Base-by-base conservation (phyloP, 2,329 filamentous ascomycete species). In the Botryotinia narcissicola region DNA sequence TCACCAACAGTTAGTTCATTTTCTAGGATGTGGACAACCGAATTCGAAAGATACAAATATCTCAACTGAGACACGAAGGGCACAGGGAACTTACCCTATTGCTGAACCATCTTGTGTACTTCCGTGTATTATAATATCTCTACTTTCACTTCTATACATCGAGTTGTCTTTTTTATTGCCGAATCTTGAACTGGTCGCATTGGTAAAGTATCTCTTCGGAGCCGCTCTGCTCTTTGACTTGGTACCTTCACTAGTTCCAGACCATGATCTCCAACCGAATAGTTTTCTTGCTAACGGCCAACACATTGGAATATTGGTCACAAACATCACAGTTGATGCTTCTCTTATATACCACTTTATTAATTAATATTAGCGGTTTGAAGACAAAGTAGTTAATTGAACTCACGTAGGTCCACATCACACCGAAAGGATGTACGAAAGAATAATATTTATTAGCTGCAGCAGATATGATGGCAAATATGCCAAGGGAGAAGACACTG, bases 311-410 rank as follows among this genome's bases (percentile, higher is more conserved):
- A 88, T 80, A 76, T 88, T 89, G 75, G 85, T 83, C 16, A 88
- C 86, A 74, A 85, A 84, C 8, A 88, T 82, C 12, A 86, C 86
- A 2, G 87, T 85, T 40, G 82, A 84, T 16, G 86, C 84, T 82
- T 89, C 87, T 72, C 87, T 83, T 32, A 84, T 82, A 78, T 88
- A 88, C 86, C 87, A 89, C 29, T 85, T 78, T 29, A 75, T 76
- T 77, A 77, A 80, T 44, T 3, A n/a, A 32, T 4, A 22, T 70
- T 60, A 70, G 67, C 8, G 40, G 35, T 61, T 25, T n/a, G 18
- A 35, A 32, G 18, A 42, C 35, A 40, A 32, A 29, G 12, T 14
- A n/a, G 22, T 69, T 73, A 75, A 3, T 75, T 75, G 14, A 80
- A 80, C 61, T 51, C 37, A 72, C 61, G 64, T 61, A 70, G 48